Conservation (phyloP, 192 early-diverging fungal species). For the Umbelopsis isabellina region DNA sequence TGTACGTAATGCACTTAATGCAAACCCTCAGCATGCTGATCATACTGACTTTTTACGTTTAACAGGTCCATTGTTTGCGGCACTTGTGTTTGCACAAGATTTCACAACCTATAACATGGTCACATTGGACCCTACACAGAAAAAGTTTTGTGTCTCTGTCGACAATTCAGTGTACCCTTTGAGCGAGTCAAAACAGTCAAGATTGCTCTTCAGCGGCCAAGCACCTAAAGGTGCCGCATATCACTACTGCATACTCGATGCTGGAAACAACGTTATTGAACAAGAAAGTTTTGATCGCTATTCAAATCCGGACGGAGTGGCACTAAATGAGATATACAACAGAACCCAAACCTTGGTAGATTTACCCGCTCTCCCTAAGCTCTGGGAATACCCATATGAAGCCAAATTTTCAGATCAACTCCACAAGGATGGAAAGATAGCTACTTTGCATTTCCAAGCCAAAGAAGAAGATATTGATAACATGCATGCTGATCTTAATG, state of each 20-base stretch:
- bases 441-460: conserved; percentile 37
- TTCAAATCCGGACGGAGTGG: background rate
- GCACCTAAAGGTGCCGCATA: background rate
- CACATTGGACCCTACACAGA: background rate
- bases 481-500: conserved; percentile 30
- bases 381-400: background rate
- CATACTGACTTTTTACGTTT: no score
- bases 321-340: conserved; percentile 6
- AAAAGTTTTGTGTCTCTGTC: background rate
- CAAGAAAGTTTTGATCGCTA: background rate
- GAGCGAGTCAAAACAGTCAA: background rate
- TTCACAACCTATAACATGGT: background rate
- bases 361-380: background rate
- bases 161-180: background rate
- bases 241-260: background rate
- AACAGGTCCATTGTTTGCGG: no score
- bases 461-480: conserved; percentile 21
- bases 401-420: background rate
- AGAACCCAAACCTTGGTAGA: background rate
- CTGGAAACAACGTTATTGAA: background rate
- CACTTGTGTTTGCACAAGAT: no score
- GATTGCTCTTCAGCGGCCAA: background rate
- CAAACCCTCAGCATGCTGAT: no score
- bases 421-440: conserved; percentile 44
- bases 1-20: no score